These are phyloP conservation scores for Wallacemonas sp. DNA, from an alignment of 208 protist species.

Conservation along the genomic window DNA sequence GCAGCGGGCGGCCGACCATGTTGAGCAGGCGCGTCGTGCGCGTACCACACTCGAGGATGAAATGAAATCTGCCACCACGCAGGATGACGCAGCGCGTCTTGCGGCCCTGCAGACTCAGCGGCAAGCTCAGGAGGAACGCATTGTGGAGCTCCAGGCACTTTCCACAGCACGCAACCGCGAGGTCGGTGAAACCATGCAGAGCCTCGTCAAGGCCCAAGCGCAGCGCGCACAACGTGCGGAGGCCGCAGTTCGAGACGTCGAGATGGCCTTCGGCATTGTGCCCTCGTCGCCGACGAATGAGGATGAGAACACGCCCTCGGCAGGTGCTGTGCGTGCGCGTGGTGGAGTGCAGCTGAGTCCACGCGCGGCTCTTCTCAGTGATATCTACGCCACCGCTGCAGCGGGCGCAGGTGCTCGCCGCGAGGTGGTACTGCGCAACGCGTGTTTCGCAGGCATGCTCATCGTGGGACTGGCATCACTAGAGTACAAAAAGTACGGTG, in stretches of 20 bases:
- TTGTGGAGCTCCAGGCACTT: conserved; percentile 13
- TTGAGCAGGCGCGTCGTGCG: neutral
- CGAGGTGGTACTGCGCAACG: conserved; percentile 19
- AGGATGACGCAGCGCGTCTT: conserved; percentile 6
- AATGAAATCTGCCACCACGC: neutral
- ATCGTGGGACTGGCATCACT: conserved; percentile 19
- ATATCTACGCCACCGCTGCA: conserved; percentile 25
- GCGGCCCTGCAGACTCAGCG: conserved; percentile 7
- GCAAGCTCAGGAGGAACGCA: conserved; percentile 11
- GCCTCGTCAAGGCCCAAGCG: neutral
- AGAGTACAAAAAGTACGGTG: conserved; percentile 33
- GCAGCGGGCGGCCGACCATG: conserved; percentile 5
- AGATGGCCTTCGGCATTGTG: neutral
- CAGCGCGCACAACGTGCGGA: neutral
- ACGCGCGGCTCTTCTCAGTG: conserved; percentile 12
- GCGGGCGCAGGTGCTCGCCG: conserved; percentile 3
- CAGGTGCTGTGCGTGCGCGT: neutral
- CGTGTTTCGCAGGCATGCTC: conserved; percentile 24
- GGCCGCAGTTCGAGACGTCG: neutral
- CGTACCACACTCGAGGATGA: neutral
- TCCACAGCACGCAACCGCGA: neutral
- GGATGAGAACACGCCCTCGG: neutral
- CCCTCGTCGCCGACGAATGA: no score
- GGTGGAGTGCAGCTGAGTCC: neutral
- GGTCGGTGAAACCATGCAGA: neutral